phyloP scores from a whole-genome alignment of 2,329 filamentous ascomycete genomes.

The Tolypocladium inflatum region DNA sequence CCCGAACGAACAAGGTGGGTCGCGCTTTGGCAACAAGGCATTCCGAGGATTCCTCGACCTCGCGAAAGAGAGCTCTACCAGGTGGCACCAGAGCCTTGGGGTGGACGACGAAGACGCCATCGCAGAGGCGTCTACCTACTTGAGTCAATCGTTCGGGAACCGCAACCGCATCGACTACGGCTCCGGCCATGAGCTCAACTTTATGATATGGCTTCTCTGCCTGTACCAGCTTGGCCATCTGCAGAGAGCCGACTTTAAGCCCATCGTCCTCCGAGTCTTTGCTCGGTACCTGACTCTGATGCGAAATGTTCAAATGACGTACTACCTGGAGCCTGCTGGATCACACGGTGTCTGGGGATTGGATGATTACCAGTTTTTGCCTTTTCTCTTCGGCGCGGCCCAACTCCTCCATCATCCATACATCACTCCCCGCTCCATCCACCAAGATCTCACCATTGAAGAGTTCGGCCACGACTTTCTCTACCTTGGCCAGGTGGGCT shows the following conservation, averaged over 20 bases:
- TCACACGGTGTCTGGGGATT: slow-evolving; percentile 97
- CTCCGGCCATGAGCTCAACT: slow-evolving; percentile 95
- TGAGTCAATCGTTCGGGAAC: slow-evolving; percentile 79
- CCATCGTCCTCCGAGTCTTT: slow-evolving; percentile 71
- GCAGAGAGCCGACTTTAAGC: slow-evolving; percentile 54
- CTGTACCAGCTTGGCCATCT: slow-evolving; percentile 71
- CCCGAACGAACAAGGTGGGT: slow-evolving; percentile 76
- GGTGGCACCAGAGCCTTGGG: slow-evolving; percentile 57
- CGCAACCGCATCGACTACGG: slow-evolving; percentile 87
- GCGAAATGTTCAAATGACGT: slow-evolving; percentile 79
- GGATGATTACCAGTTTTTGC: slow-evolving; percentile 94
- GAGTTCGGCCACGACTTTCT: slow-evolving; percentile 77
- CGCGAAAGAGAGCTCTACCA: slow-evolving; percentile 41
- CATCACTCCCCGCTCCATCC: slow-evolving; percentile 71
- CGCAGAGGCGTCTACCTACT: slow-evolving; percentile 68
- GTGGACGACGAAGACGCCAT: slow-evolving; percentile 43
- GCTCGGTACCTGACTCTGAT: slow-evolving; percentile 75
- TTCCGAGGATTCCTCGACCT: slow-evolving; percentile 77
- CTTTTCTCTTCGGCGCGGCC: slow-evolving; percentile 88
- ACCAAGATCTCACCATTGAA: slow-evolving; percentile 79
- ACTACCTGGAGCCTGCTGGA: slow-evolving; percentile 93
- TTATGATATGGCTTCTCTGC: slow-evolving; percentile 92
- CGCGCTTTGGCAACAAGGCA: slow-evolving; percentile 87
- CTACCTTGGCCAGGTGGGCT: slow-evolving; percentile 86
- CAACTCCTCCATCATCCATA: slow-evolving; percentile 80